A percentile compares a stretch with the other conserved stretches of the same genome.
Evolutionary conservation across 768 basidiomycete genomes (phyloP).

Genomic region (Mycena crocata): DNA sequence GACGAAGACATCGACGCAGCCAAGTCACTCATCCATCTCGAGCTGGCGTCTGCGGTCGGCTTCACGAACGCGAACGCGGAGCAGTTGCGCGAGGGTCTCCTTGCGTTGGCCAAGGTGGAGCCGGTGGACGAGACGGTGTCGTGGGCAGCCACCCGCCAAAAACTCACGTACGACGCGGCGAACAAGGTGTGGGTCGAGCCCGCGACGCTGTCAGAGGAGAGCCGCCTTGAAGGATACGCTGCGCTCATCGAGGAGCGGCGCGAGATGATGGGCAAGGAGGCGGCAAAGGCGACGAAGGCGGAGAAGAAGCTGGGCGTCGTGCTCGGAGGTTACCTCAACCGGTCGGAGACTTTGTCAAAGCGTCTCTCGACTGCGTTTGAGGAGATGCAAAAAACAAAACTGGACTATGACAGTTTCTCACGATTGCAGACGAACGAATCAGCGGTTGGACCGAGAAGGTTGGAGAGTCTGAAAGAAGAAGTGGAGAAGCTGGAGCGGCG

Average conservation of each 20-base stretch:
- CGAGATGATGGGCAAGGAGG: conserved; percentile 82
- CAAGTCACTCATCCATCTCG: conserved; percentile 76
- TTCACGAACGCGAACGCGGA: conserved; percentile 86
- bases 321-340: conserved; percentile 91
- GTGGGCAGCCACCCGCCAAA: conserved; percentile 77
- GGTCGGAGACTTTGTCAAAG: conserved; percentile 73
- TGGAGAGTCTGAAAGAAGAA: conserved; percentile 86
- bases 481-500: conserved; percentile 83
- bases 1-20: conserved; percentile 82
- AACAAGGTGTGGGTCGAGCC: conserved; percentile 77
- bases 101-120: conserved; percentile 72
- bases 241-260: conserved; percentile 70
- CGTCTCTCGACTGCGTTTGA: conserved; percentile 76
- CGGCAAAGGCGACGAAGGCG: conserved; percentile 80
- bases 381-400: conserved; percentile 71
- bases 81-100: conserved; percentile 83
- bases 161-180: conserved; percentile 71
- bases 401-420: conserved; percentile 85
- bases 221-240: conserved; percentile 73
- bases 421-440: conserved; percentile 79
- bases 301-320: conserved; percentile 92
- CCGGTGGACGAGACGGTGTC: conserved; percentile 68
- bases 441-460: conserved; percentile 80
- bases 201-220: conserved; percentile 63
- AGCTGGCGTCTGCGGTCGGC: conserved; percentile 84